Evolutionary conservation across 75 land plant species (phyloP).

Genomic region (Gnetum montanum): DNA sequence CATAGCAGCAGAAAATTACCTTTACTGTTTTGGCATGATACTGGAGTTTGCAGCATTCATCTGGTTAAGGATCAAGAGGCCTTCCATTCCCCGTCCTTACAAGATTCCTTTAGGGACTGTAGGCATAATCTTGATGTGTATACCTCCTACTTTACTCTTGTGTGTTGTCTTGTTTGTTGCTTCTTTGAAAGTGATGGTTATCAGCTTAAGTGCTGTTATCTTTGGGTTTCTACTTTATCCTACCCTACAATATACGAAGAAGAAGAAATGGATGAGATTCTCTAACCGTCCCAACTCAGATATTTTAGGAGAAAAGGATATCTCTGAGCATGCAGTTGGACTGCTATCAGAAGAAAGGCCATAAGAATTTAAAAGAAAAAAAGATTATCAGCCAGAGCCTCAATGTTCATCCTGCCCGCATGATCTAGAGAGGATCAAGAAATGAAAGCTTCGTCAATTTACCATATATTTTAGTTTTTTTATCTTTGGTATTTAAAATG

Average conservation of each 20-base stretch:
- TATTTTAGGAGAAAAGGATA: too few relatives aligned
- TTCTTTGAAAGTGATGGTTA: slow-evolving; percentile 9
- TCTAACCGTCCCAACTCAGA: not conserved
- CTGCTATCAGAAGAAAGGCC: too few relatives aligned
- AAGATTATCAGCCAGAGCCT: too few relatives aligned
- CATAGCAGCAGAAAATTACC: slow-evolving; percentile 46
- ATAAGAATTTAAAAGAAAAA: too few relatives aligned
- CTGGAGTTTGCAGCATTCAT: slow-evolving; percentile 64
- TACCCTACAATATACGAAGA: slow-evolving; percentile 4
- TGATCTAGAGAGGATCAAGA: too few relatives aligned
- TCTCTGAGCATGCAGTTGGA: too few relatives aligned
- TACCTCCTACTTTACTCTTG: slow-evolving; percentile 52
- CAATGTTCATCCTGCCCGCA: too few relatives aligned
- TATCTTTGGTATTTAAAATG: too few relatives aligned
- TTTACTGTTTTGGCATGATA: slow-evolving; percentile 72
- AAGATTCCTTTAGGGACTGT: slow-evolving; percentile 36
- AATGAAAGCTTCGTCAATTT: too few relatives aligned
- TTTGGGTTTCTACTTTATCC: slow-evolving; percentile 19
- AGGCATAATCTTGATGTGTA: slow-evolving; percentile 33
- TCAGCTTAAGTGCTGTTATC: slow-evolving; percentile 11
- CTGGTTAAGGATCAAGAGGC: slow-evolving; percentile 46
- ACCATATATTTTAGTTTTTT: too few relatives aligned
- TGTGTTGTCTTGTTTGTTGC: slow-evolving; percentile 22
- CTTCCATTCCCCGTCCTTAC: slow-evolving; percentile 41
- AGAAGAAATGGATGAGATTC: slow-evolving; percentile 28